A percentile compares a stretch with the other conserved stretches of the same genome.
Evolutionary conservation across 306 rosid genomes (phyloP).

Genomic region (Dalbergia cultrata): DNA sequence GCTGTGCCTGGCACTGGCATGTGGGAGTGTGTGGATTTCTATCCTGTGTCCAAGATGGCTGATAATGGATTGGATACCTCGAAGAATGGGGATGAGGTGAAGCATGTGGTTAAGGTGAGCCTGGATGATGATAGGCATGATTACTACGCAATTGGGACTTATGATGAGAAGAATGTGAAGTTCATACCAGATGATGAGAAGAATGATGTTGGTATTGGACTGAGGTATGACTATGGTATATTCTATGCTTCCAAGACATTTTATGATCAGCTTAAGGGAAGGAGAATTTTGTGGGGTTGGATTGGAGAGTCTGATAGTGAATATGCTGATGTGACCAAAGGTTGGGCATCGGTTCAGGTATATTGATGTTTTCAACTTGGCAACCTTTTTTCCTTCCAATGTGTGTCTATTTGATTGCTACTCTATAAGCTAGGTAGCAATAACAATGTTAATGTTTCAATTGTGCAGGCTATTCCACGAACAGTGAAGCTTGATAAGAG

Average conservation of each 20-base stretch:
- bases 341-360: constrained; percentile 99
- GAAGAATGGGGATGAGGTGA: constrained; percentile 63
- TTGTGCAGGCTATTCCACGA: constrained; percentile 79
- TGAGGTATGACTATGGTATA: constrained; percentile 84
- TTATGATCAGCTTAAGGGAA: constrained; percentile 62
- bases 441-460: background rate
- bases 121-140: constrained; percentile 82
- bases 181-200: constrained; percentile 69
- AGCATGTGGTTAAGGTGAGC: constrained; percentile 88
- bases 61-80: constrained; percentile 76
- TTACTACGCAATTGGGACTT: constrained; percentile 83
- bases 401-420: background rate
- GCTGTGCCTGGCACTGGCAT: constrained; percentile 85
- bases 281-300: constrained; percentile 99
- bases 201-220: constrained; percentile 84
- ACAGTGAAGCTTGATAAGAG: constrained; percentile 74
- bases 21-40: constrained; percentile 99
- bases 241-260: constrained; percentile 94
- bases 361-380: too few relatives aligned
- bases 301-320: constrained; percentile 91
- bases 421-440: background rate
- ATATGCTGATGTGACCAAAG: constrained; percentile 77
- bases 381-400: background rate
- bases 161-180: constrained; percentile 65
- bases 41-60: constrained; percentile 61